phyloP scores from a whole-genome alignment of 768 basidiomycete species.

The Cyclocybe aegerita region DNA sequence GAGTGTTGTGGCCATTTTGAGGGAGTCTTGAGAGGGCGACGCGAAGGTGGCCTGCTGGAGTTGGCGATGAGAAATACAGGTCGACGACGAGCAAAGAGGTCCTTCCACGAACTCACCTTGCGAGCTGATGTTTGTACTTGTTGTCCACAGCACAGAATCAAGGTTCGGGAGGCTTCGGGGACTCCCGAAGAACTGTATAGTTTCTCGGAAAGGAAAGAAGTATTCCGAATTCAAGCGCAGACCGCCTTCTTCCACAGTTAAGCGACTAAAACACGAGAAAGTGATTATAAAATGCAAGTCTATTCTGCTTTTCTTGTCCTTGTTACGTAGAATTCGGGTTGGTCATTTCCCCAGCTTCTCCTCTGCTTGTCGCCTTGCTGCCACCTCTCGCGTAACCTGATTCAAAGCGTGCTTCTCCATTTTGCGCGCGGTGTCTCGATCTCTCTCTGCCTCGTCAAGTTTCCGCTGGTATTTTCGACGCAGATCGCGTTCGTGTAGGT shows the following conservation, averaged over 20 bases:
- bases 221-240: conserved; percentile 3
- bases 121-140: conserved; percentile 47
- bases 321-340: not conserved
- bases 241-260: too few relatives aligned
- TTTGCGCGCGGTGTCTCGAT: conserved; percentile 28
- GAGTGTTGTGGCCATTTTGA: conserved; percentile 73
- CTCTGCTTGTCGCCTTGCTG: conserved; percentile 68
- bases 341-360: conserved; percentile 18
- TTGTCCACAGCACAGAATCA: conserved; percentile 38
- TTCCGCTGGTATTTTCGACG: conserved; percentile 36
- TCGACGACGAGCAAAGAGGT: conserved; percentile 30
- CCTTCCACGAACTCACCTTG: conserved; percentile 28
- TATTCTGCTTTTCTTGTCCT: not conserved
- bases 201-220: conserved; percentile 21
- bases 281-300: not conserved
- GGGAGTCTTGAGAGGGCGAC: conserved; percentile 34
- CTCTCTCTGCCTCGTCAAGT: conserved; percentile 30
- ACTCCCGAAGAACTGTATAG: conserved; percentile 44
- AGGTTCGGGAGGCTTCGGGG: conserved; percentile 41
- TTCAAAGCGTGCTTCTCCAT: conserved; percentile 27
- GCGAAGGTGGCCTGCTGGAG: conserved; percentile 24
- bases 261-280: not conserved
- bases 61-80: conserved; percentile 20
- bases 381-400: conserved; percentile 40
- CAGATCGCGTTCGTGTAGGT: conserved; percentile 29